Evolutionary conservation across 2,329 filamentous ascomycete genomes (phyloP), one percentile per base, ranked within the genome.

Genomic region (Aspergillus pseudoterreus): DNA sequence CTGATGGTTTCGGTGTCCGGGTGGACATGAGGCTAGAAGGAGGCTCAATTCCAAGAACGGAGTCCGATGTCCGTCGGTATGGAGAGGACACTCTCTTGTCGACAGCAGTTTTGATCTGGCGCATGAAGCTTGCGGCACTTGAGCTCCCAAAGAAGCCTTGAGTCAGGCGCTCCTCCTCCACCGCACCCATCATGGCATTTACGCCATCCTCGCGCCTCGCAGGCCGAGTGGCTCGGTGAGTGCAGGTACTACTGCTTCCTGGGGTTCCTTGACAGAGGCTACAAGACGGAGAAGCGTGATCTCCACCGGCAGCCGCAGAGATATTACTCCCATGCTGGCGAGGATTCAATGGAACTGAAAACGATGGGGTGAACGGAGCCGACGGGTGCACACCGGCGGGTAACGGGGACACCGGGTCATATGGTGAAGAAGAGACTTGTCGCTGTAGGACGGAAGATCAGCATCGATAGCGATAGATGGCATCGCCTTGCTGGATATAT

Each of bases 121-220:
- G 69, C 24, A 76, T 77, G 44, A 78, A 78, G 2, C 74, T 75
- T 0, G 74, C 74, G 0, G 74, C 73, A 50, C 76, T 78, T 14
- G 74, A 77, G 53, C 69, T 76, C 0, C 75, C 75, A 49, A 78
- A 78, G 52, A 75, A 77, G 15, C 75, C 75, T 12, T 72, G 66
- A 0, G 67, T 74, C 19, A 58, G 56, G 10, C 60, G 69, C 0
- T 71, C 74, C 49, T 76, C 73, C 22, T 75, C 74, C 2, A 74
- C 63, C 1, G 76, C 68, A 0, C 72, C 72, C 6, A 75, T 77
- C 72, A 78, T 78, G 2, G 75, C 76, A 53, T 76, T 73, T 2
- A 68, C 71, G 0, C 72, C 71, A 2, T 70, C 66, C 15, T 27
- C 38, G 6, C 45, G 24, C 9, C 15, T 36, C n/a, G 46, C 51